These are phyloP conservation scores for Kwoniella newhampshirensis DNA, from an alignment of 768 basidiomycete species.

Conservation along the genomic window DNA sequence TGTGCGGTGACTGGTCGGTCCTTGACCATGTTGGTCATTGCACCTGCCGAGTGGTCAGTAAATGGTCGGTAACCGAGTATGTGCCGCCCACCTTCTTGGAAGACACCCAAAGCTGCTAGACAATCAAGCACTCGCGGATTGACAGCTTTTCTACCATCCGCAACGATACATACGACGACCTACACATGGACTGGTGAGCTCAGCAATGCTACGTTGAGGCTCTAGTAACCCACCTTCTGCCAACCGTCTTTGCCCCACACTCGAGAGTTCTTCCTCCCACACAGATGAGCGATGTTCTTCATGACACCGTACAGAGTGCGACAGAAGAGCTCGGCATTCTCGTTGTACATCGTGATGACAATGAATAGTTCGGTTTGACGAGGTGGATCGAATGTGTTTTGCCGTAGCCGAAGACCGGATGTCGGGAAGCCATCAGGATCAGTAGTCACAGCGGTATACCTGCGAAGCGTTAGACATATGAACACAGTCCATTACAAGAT, in stretches of 20 bases:
- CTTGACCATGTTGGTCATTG: conserved; percentile 67
- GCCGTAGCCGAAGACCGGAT: conserved; percentile 77
- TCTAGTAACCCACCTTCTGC: conserved; percentile 91
- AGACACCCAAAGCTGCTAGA: conserved; percentile 52
- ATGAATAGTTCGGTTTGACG: conserved; percentile 85
- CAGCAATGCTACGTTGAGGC: too few species aligned
- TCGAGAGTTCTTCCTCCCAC: conserved; percentile 80
- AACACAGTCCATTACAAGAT: too few species aligned
- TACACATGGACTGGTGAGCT: too few species aligned
- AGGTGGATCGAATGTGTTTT: conserved; percentile 65
- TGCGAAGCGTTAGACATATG: too few species aligned
- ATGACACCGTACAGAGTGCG: conserved; percentile 94
- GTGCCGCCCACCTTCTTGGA: conserved; percentile 46
- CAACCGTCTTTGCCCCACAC: conserved; percentile 97
- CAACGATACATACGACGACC: conserved; percentile 88
- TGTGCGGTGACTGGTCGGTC: conserved; percentile 77
- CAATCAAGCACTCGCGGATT: conserved; percentile 60
- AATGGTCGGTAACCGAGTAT: neutral
- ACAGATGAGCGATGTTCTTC: conserved; percentile 86
- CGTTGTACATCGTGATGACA: conserved; percentile 98
- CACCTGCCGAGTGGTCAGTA: conserved; percentile 36
- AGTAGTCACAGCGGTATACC: conserved; percentile 91
- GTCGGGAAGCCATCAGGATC: conserved; percentile 88
- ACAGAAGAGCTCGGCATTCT: conserved; percentile 77
- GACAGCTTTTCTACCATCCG: conserved; percentile 79